Conservation (phyloP, 768 basidiomycete genomes). For the Coprinopsis marcescibilis region DNA sequence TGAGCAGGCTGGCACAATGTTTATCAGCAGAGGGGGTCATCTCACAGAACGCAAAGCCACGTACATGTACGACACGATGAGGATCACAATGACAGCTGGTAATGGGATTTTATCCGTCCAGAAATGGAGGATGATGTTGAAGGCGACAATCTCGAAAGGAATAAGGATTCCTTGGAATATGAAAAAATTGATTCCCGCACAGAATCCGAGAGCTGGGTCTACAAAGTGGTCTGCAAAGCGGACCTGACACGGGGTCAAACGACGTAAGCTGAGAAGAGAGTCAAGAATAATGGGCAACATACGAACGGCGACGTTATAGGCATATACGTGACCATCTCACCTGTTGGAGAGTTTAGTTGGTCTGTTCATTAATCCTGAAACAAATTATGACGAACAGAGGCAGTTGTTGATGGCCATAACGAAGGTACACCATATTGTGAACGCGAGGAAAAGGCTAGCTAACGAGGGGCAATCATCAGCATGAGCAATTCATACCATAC, state of each 20-base stretch:
- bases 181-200: conserved; percentile 54
- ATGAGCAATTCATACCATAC: conserved; percentile 23
- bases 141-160: conserved; percentile 50
- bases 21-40: neutral
- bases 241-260: conserved; percentile 23
- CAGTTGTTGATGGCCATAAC: conserved; percentile 46
- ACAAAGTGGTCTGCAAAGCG: conserved; percentile 58
- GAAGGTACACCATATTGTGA: conserved; percentile 43
- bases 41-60: conserved; percentile 10
- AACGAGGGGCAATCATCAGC: neutral
- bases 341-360: conserved; percentile 30
- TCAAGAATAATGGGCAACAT: conserved; percentile 14
- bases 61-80: conserved; percentile 38
- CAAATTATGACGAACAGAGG: conserved; percentile 23
- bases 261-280: neutral
- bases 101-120: conserved; percentile 49
- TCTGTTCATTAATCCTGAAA: conserved; percentile 1
- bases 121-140: conserved; percentile 46
- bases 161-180: conserved; percentile 39
- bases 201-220: conserved; percentile 52
- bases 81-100: conserved; percentile 38
- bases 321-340: conserved; percentile 81
- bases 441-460: conserved; percentile 47
- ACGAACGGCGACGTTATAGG: conserved; percentile 77
- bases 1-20: conserved; percentile 30